Percentiles rank a stretch among this genome's conserved stretches.
phyloP scores from a whole-genome alignment of 345 rosid genomes.

The Gossypium raimondii region DNA sequence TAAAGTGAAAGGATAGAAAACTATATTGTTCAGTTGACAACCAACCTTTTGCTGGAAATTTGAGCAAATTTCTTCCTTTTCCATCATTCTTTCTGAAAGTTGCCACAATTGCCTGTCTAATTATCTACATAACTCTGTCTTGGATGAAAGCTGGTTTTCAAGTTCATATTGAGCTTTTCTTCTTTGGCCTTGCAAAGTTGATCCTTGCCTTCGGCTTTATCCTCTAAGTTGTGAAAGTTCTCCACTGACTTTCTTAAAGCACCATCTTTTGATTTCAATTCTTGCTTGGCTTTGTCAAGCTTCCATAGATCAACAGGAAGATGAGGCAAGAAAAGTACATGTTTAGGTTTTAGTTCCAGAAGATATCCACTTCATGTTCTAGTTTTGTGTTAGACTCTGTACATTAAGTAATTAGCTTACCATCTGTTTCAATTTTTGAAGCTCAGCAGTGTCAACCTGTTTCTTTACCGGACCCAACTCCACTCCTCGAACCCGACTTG shows the following conservation, averaged over 20 bases:
- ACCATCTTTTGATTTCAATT: slow-evolving; percentile 37
- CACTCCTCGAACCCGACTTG: slow-evolving; percentile 38
- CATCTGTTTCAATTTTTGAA: slow-evolving; percentile 35
- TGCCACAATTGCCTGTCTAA: slow-evolving; percentile 31
- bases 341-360: neutral
- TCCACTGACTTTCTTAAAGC: slow-evolving; percentile 29
- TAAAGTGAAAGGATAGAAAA: neutral
- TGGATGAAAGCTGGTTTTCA: slow-evolving; percentile 31
- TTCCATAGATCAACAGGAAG: slow-evolving; percentile 6
- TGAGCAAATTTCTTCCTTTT: slow-evolving; percentile 32
- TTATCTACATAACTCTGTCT: slow-evolving; percentile 23
- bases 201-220: slow-evolving; percentile 30
- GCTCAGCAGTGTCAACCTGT: slow-evolving; percentile 32
- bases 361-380: neutral
- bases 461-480: slow-evolving; percentile 37
- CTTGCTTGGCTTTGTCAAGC: slow-evolving; percentile 44
- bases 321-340: neutral
- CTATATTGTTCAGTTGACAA: neutral
- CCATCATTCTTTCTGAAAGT: slow-evolving; percentile 35
- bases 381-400: neutral
- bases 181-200: slow-evolving; percentile 30
- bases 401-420: slow-evolving; percentile 20
- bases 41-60: slow-evolving; percentile 34
- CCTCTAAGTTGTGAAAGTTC: slow-evolving; percentile 30
- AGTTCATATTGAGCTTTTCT: slow-evolving; percentile 33